These are phyloP conservation scores for Phytophthora kernoviae DNA, from an alignment of 352 stramenopile species.

Conservation along the genomic window DNA sequence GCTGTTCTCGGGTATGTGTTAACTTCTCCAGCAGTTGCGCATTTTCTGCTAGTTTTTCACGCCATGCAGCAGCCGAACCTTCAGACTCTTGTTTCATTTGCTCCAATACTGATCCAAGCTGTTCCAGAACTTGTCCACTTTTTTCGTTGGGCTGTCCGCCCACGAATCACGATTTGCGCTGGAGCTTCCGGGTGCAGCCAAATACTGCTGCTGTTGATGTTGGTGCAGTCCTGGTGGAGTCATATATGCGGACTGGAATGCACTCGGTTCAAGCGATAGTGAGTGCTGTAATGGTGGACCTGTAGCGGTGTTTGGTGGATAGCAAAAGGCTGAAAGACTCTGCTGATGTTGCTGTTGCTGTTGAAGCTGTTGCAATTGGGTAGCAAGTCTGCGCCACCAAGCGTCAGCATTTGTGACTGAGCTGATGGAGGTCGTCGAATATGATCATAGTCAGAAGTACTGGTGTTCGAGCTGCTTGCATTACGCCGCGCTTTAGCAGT, in stretches of 20 bases:
- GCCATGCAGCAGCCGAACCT: constrained; percentile 57
- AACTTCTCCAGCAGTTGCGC: constrained; percentile 52
- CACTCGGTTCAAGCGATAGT: constrained; percentile 18
- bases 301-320: constrained; percentile 16
- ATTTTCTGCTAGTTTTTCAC: constrained; percentile 66
- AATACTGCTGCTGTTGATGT: constrained; percentile 21
- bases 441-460: constrained; percentile 20
- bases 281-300: constrained; percentile 21
- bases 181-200: constrained; percentile 21
- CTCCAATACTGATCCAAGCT: constrained; percentile 69
- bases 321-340: constrained; percentile 41
- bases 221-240: constrained; percentile 13
- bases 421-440: constrained; percentile 13
- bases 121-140: constrained; percentile 68
- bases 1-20: constrained; percentile 34
- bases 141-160: constrained; percentile 36
- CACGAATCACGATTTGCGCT: constrained; percentile 20
- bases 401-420: constrained; percentile 20
- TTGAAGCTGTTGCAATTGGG: constrained; percentile 57
- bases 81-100: constrained; percentile 81
- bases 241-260: constrained; percentile 21
- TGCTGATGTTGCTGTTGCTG: constrained; percentile 50
- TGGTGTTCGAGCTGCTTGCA: constrained; percentile 6
- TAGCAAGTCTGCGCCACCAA: constrained; percentile 35
- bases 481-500: constrained; percentile 23